Base-by-base conservation (phyloP, 2,329 filamentous ascomycete species). In the Sordariomycetes sp. region DNA sequence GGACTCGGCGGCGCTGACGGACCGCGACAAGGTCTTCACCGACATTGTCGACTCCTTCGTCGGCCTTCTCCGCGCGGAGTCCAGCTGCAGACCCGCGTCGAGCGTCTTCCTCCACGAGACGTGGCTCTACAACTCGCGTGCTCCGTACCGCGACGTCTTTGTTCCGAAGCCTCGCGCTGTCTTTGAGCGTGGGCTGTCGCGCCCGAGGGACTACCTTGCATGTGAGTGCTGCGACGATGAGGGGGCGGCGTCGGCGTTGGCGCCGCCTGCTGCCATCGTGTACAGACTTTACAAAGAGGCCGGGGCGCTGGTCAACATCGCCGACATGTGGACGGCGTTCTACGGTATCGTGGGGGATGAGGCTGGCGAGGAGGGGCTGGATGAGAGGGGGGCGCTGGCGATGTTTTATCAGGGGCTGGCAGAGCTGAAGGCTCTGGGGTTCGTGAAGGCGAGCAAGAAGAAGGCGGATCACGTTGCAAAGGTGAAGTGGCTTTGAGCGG, bases 391-490 rank as follows among this genome's bases (percentile, higher is more conserved):
- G 53, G 78, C 77, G 8, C 76, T 90, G 71, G 83, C 90, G 50
- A 72, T 88, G 59, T 99, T 97, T 70, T 96, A 96, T 69, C 80
- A 84, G 60, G 88, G 82, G 5, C 70, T 97, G 61, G 89, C 92
- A 0, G 94, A 99, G 69, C 70, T 99, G 67, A 86, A 85, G 68
- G 81, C 85, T 57, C 76, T 99, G 65, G 94, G 94, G 8, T 86
- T 96, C 71, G 79, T 97, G 60, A 96, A 94, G 74, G 79, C 80
- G 60, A 97, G 87, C 66, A 88, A 86, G 71, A 96, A 91, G 76
- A 96, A 95, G 76, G 82, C 85, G 25, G 94, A 97, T 68, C 92
- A 97, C 71, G 75, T 97, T 63, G 85, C 89, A 45, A 97, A 96
- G 74, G 77, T 90, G 83, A 90, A 87, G 68, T 94, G 92, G 64